phyloP scores from a whole-genome alignment of 805 yeast species.

The Yamadazyma sp. region DNA sequence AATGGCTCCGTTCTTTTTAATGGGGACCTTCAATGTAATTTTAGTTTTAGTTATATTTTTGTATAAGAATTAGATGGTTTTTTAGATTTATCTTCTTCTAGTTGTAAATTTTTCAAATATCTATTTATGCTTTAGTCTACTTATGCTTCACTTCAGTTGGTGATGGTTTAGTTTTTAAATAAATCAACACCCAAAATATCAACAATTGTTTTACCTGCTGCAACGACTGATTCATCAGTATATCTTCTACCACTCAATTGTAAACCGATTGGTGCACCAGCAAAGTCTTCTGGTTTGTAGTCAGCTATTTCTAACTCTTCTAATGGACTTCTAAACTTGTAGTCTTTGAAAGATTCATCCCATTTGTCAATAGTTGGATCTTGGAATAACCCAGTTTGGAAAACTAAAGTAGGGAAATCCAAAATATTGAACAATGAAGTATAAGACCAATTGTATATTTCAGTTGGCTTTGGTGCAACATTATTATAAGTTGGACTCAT shows the following conservation, averaged over 20 bases:
- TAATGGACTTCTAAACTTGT: constrained; percentile 42
- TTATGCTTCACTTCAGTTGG: no score
- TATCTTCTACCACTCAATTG: constrained; percentile 55
- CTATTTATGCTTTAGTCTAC: no score
- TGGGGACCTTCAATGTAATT: constrained; percentile 38
- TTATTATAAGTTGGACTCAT: constrained; percentile 67
- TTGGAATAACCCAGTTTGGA: constrained; percentile 61
- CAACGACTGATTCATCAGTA: constrained; percentile 55
- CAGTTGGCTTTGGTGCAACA: constrained; percentile 66
- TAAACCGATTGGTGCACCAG: constrained; percentile 54
- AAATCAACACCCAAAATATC: neutral
- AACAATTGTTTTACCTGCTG: constrained; percentile 32
- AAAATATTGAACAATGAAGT: constrained; percentile 70
- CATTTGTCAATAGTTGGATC: constrained; percentile 53
- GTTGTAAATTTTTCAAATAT: no score
- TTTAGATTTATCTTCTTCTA: no score
- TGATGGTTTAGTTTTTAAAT: no score
- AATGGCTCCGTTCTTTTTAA: constrained; percentile 56
- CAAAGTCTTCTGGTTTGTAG: constrained; percentile 46
- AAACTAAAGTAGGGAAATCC: constrained; percentile 64
- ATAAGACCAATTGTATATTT: constrained; percentile 75
- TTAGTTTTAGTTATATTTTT: constrained; percentile 14
- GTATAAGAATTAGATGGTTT: no score
- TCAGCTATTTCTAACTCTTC: constrained; percentile 48
- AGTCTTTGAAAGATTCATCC: constrained; percentile 30